Percentiles rank a stretch among this genome's conserved stretches.
phyloP scores from a whole-genome alignment of 768 basidiomycete species.

The Leucocoprinus leucothites region DNA sequence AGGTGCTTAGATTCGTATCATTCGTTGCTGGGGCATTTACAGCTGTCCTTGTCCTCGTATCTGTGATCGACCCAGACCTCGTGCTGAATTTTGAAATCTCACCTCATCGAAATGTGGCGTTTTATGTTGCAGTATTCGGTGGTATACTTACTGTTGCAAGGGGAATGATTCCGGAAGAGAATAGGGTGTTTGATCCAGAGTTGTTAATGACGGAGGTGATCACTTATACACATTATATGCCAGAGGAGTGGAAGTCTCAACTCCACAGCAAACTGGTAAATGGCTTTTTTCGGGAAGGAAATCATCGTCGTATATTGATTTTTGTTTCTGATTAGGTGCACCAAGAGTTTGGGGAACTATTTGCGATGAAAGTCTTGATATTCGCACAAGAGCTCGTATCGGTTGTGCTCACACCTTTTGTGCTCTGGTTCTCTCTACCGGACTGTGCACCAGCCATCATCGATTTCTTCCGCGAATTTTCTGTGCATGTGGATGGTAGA shows the following conservation, averaged over 20 bases:
- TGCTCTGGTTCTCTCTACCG: constrained; percentile 92
- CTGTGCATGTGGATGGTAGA: constrained; percentile 92
- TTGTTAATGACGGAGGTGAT: constrained; percentile 90
- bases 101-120: constrained; percentile 86
- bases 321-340: constrained; percentile 59
- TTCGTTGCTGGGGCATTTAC: constrained; percentile 97
- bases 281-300: too few relatives aligned
- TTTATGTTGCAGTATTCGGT: constrained; percentile 89
- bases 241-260: constrained; percentile 84
- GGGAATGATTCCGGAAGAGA: constrained; percentile 96
- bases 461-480: constrained; percentile 98
- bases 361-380: constrained; percentile 87
- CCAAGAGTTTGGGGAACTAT: constrained; percentile 86
- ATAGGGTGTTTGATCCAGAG: constrained; percentile 92
- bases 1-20: constrained; percentile 73
- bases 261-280: constrained; percentile 84
- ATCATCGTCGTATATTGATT: neutral
- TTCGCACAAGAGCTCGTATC: constrained; percentile 89
- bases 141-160: constrained; percentile 85
- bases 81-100: constrained; percentile 95
- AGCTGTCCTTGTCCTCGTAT: constrained; percentile 89
- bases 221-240: constrained; percentile 94
- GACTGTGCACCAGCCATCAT: constrained; percentile 86
- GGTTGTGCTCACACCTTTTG: constrained; percentile 90
- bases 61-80: constrained; percentile 90